These are phyloP conservation scores for Aspergillus sp. DNA, from an alignment of 2,329 filamentous ascomycete species.

Conservation along the genomic window DNA sequence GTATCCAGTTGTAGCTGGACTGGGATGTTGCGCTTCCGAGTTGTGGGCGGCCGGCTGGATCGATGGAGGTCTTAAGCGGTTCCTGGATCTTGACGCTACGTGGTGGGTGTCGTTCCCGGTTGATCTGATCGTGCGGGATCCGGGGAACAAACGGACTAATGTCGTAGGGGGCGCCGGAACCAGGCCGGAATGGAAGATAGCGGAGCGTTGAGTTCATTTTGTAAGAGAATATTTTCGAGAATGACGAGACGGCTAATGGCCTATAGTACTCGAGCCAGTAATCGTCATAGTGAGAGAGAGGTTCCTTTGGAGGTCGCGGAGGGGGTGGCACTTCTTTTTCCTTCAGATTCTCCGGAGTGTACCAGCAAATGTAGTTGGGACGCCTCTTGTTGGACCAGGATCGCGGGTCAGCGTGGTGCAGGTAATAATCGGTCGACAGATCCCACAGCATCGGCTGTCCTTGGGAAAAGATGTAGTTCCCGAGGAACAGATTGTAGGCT, in stretches of 20 bases:
- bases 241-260: slow-evolving; percentile 81
- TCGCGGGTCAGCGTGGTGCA: slow-evolving; percentile 85
- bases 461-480: slow-evolving; percentile 86
- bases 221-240: slow-evolving; percentile 88
- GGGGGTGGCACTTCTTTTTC: slow-evolving; percentile 60
- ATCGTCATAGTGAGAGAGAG: slow-evolving; percentile 70
- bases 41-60: slow-evolving; percentile 28
- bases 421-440: slow-evolving; percentile 88
- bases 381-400: slow-evolving; percentile 65
- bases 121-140: slow-evolving; percentile 56
- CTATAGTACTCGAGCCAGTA: slow-evolving; percentile 98
- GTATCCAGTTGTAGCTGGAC: slow-evolving; percentile 31
- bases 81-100: slow-evolving; percentile 69
- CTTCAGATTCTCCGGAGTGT: slow-evolving; percentile 70
- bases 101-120: slow-evolving; percentile 57
- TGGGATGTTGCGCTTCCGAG: slow-evolving; percentile 13
- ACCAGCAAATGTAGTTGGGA: slow-evolving; percentile 87
- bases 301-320: slow-evolving; percentile 32
- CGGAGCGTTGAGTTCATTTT: slow-evolving; percentile 88
- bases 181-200: slow-evolving; percentile 75
- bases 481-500: slow-evolving; percentile 94
- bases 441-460: slow-evolving; percentile 98
- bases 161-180: slow-evolving; percentile 70
- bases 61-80: slow-evolving; percentile 52
- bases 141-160: slow-evolving; percentile 86